Conservation (phyloP, 768 basidiomycete species). For the Hebeloma cylindrosporum region DNA sequence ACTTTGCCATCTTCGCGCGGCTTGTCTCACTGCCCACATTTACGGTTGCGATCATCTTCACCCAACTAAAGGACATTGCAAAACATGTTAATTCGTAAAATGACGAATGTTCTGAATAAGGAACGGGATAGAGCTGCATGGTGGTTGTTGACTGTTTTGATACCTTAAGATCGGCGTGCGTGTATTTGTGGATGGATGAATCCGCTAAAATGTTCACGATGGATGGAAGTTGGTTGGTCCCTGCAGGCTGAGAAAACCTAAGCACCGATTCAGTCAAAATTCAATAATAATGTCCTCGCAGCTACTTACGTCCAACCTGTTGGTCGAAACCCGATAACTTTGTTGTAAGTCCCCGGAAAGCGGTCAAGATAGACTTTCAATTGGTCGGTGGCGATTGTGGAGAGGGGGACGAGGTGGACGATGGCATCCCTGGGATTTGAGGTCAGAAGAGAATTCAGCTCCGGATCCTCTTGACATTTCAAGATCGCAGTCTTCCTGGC, state of each 20-base stretch:
- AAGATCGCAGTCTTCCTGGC: slow-evolving; percentile 79
- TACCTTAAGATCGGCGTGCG: slow-evolving; percentile 63
- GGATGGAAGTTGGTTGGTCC: slow-evolving; percentile 60
- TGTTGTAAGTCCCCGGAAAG: slow-evolving; percentile 69
- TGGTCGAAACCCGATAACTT: slow-evolving; percentile 81
- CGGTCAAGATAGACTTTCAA: slow-evolving; percentile 75
- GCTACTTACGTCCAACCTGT: slow-evolving; percentile 94
- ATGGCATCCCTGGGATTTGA: slow-evolving; percentile 70
- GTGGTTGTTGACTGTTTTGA: slow-evolving; percentile 68
- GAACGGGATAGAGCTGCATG: slow-evolving; percentile 78
- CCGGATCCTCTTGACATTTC: slow-evolving; percentile 80
- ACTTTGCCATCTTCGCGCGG: slow-evolving; percentile 82
- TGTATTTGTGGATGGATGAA: slow-evolving; percentile 68
- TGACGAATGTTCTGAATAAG: slow-evolving; percentile 95
- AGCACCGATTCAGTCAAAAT: background rate
- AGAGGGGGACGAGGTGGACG: slow-evolving; percentile 86
- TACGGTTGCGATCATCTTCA: slow-evolving; percentile 92
- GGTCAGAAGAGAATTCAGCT: slow-evolving; percentile 77
- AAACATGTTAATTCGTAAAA: slow-evolving; percentile 97
- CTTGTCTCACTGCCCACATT: slow-evolving; percentile 76
- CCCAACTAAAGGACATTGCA: slow-evolving; percentile 84
- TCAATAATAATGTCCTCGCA: slow-evolving; percentile 5
- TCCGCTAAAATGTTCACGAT: slow-evolving; percentile 68
- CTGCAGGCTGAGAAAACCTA: slow-evolving; percentile 70
- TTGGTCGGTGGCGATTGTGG: slow-evolving; percentile 70